Base-by-base conservation (phyloP, 805 yeast genomes). In the Hanseniaspora clermontiae region DNA sequence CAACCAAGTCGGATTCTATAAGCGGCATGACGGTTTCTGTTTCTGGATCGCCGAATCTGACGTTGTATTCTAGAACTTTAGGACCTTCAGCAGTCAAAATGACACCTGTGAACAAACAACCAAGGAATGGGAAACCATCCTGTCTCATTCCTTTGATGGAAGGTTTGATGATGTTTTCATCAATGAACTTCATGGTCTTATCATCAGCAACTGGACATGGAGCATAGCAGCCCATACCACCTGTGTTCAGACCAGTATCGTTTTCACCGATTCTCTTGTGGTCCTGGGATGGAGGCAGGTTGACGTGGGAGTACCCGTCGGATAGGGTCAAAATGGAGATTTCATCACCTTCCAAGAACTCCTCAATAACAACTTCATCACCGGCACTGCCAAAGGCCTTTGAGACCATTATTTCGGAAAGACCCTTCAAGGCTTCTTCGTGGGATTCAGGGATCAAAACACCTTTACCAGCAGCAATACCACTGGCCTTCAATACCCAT, bases 171-270 rank as follows among this genome's bases (percentile, higher is more conserved):
- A 95, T 78, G n/a, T 77, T 74, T 49, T 75, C 73, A 65, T 89
- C 81, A 66, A 93, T 89, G 69, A 81, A 75, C 59, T 76, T 72
- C 64, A 90, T 70, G 39, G 93, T 68, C 27, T 77, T 75, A 1
- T 87, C 82, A 19, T 97, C 87, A 19, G 95, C 97, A 60, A 88
- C 76, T 57, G 98, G 98, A 11, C 97, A 95, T 36, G 99, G 99
- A 8, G 97, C 93, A 66, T 93, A 93, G 8, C 97, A 95, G 61
- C 99, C 99, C 99, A 93, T 93, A 61, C 99, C 99, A 63, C 99
- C 99, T 40, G 99, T 93, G 73, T 93, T 93, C 60, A 91, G 77
- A 29, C 99, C 99, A 42, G 81, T 74, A 69, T 93, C 99, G 59
- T 90, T 90, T 65, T 95, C 87, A 57, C 95, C 95, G 62, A 85